These are phyloP conservation scores for Chlamydomonas applanata DNA, from an alignment of 139 green algal species.

Conservation along the genomic window DNA sequence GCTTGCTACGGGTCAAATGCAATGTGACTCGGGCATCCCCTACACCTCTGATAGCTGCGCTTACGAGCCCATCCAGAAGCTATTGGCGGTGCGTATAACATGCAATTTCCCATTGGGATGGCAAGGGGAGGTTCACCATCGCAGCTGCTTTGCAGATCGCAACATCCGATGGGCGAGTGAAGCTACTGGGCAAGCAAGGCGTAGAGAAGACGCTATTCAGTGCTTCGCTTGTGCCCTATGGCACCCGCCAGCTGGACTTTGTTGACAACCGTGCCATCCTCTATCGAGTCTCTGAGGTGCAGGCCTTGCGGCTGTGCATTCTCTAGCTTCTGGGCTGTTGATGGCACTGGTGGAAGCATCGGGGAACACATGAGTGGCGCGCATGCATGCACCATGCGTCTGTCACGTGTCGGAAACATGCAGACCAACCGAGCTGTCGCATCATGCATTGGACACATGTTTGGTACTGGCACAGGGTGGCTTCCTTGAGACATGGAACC, in stretches of 20 bases:
- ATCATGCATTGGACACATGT: no score
- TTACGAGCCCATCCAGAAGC: conserved; percentile 1
- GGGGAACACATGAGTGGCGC: no score
- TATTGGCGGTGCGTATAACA: not conserved
- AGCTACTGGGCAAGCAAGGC: not conserved
- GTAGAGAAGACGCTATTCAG: conserved; percentile 1
- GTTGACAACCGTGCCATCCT: not conserved
- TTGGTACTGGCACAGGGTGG: not conserved
- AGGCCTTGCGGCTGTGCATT: not conserved
- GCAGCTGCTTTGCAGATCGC: not conserved
- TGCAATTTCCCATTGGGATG: not conserved
- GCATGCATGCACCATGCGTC: no score
- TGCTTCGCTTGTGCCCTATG: not conserved
- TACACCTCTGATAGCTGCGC: not conserved
- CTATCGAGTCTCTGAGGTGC: not conserved
- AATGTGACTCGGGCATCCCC: no score
- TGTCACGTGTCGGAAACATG: no score
- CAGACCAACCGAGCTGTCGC: no score
- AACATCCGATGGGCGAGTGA: conserved; percentile 1
- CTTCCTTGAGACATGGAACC: conserved; percentile 4
- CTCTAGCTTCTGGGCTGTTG: not conserved
- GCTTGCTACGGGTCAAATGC: no score
- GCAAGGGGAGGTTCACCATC: not conserved
- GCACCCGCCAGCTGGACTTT: conserved; percentile 1
- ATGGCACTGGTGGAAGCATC: not conserved